Percentiles rank a stretch among this genome's conserved stretches.
Evolutionary conservation across 768 basidiomycete species (phyloP).

Genomic region (Cyclocybe aegerita): DNA sequence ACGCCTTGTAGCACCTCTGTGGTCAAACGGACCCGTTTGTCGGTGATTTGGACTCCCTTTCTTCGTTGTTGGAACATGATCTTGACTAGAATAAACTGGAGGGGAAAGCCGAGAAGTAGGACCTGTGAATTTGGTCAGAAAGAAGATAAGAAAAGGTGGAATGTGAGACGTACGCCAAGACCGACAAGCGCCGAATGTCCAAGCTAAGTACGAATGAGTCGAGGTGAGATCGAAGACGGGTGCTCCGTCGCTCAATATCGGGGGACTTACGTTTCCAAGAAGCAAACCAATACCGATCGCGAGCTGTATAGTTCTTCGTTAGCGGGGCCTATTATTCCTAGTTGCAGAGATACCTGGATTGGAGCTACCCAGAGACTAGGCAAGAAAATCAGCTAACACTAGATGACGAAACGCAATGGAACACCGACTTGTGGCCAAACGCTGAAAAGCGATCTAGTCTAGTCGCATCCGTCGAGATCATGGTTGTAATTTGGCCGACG

Average conservation of each 20-base stretch:
- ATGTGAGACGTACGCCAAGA: constrained; percentile 32
- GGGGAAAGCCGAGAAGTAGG: constrained; percentile 56
- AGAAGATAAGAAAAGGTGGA: constrained; percentile 5
- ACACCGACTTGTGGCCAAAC: constrained; percentile 39
- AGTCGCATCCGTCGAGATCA: constrained; percentile 65
- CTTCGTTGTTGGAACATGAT: constrained; percentile 54
- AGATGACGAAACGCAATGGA: background rate
- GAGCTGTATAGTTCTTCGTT: constrained; percentile 31
- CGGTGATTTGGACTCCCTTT: constrained; percentile 64
- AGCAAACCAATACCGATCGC: constrained; percentile 62
- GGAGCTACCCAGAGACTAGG: constrained; percentile 58
- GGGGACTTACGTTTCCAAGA: constrained; percentile 48
- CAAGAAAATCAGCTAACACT: background rate
- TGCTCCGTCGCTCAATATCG: background rate
- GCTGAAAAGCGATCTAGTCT: constrained; percentile 52
- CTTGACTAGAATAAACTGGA: constrained; percentile 52
- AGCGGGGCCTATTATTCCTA: background rate
- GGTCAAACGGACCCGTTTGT: constrained; percentile 61
- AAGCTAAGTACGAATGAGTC: constrained; percentile 35
- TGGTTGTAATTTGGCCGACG: constrained; percentile 67
- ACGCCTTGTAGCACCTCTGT: constrained; percentile 72
- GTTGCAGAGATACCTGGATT: constrained; percentile 39
- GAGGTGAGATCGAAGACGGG: background rate
- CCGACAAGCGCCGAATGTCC: constrained; percentile 73
- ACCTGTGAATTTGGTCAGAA: constrained; percentile 28